Percentiles rank a stretch among this genome's conserved stretches.
Evolutionary conservation across 176 grass and related monocot genomes (phyloP).

Genomic region (Musa acuminata): DNA sequence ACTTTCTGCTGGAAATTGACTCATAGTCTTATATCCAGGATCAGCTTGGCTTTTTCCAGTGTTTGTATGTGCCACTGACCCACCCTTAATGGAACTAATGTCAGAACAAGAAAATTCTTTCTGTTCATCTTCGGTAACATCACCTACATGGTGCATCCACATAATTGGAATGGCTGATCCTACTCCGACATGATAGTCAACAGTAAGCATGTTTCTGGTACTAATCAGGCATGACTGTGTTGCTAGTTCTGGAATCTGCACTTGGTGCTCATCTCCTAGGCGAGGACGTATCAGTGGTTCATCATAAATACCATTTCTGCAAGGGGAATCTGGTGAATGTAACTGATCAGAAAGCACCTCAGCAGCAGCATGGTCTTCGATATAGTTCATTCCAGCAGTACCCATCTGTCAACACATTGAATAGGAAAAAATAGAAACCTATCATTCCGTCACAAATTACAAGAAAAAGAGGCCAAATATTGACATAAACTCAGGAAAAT

Average conservation of each 20-base stretch:
- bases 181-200: constrained; percentile 32
- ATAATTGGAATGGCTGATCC: constrained; percentile 47
- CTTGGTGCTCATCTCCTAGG: constrained; percentile 71
- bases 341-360: constrained; percentile 15
- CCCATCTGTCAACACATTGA: constrained; percentile 31
- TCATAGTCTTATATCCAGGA: not conserved
- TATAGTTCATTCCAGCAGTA: constrained; percentile 8
- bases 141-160: constrained; percentile 31
- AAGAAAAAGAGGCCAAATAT: not conserved
- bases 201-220: constrained; percentile 16
- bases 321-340: constrained; percentile 36
- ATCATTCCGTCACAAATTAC: not conserved
- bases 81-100: constrained; percentile 12
- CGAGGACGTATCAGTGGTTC: constrained; percentile 43
- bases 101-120: constrained; percentile 17
- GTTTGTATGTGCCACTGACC: not conserved
- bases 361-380: constrained; percentile 16
- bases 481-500: not conserved
- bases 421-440: not conserved
- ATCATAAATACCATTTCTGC: constrained; percentile 37
- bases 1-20: constrained; percentile 19
- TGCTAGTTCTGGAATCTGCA: constrained; percentile 50
- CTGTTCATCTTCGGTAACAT: constrained; percentile 17
- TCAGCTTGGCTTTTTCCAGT: constrained; percentile 32
- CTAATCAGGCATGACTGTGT: constrained; percentile 24